phyloP scores from a whole-genome alignment of 2,329 filamentous ascomycete species.

The Talaromyces verruculosus region DNA sequence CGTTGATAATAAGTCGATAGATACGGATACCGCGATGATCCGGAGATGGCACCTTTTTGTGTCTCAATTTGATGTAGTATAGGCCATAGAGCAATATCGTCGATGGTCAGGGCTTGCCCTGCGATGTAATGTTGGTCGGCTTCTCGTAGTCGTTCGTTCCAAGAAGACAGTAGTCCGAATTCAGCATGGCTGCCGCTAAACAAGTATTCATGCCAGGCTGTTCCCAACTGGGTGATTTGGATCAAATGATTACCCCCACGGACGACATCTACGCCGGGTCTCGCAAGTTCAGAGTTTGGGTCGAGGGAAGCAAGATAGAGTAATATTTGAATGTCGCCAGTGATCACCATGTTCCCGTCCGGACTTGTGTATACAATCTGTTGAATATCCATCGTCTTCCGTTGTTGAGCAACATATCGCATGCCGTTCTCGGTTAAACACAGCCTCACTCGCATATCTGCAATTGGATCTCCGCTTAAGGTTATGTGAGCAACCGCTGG shows the following conservation, averaged over 20 bases:
- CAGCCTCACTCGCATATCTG: constrained; percentile 41
- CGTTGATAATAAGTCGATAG: constrained; percentile 41
- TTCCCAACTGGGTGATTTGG: constrained; percentile 33
- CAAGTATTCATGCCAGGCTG: constrained; percentile 31
- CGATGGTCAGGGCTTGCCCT: constrained; percentile 39
- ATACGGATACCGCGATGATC: constrained; percentile 31
- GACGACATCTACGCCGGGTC: constrained; percentile 32
- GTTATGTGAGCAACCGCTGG: constrained; percentile 34
- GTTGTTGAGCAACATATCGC: constrained; percentile 31
- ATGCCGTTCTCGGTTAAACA: constrained; percentile 42
- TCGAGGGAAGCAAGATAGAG: constrained; percentile 30
- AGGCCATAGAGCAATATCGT: constrained; percentile 48
- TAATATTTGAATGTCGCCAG: constrained; percentile 37
- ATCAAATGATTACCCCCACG: constrained; percentile 31
- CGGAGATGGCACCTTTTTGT: constrained; percentile 26
- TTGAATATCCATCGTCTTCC: constrained; percentile 12
- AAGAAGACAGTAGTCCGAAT: constrained; percentile 30
- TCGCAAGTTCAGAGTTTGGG: constrained; percentile 22
- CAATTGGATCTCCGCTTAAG: constrained; percentile 34
- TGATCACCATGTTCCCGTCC: constrained; percentile 29
- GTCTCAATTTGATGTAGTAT: constrained; percentile 41
- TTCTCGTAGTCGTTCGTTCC: constrained; percentile 34
- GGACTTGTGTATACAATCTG: constrained; percentile 32
- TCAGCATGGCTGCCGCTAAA: constrained; percentile 17
- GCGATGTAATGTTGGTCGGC: constrained; percentile 36